Percentiles rank a stretch among this genome's conserved stretches.
These are phyloP conservation scores for Priceomyces melissophilus DNA, from an alignment of 805 yeast genomes.

Conservation along the genomic window DNA sequence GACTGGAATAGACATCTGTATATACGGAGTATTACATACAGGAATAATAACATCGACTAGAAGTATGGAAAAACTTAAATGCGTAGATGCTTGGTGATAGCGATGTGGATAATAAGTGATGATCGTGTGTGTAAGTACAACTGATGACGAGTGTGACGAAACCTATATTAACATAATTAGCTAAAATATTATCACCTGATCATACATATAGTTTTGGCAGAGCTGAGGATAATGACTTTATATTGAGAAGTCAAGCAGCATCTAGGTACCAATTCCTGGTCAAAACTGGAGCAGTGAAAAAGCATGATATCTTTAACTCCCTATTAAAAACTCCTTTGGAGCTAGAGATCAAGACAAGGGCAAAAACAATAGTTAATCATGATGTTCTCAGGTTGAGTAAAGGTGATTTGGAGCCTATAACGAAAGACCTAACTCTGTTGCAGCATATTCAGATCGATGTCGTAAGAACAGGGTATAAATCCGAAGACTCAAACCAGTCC, in stretches of 20 bases:
- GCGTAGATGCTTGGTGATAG: too few species aligned
- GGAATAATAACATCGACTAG: too few species aligned
- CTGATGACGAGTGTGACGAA: too few species aligned
- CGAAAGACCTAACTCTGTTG: constrained; percentile 4
- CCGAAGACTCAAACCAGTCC: neutral
- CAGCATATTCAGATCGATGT: constrained; percentile 5
- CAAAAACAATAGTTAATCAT: constrained; percentile 28
- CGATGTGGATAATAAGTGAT: too few species aligned
- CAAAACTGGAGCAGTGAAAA: constrained; percentile 10
- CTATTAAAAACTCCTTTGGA: constrained; percentile 14
- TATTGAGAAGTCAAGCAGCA: constrained; percentile 26
- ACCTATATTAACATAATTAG: neutral
- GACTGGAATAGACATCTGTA: too few species aligned
- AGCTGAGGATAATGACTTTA: constrained; percentile 23
- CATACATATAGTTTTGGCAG: constrained; percentile 24
- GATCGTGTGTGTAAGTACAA: too few species aligned
- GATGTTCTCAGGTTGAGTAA: constrained; percentile 6
- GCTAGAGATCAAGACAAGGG: constrained; percentile 25
- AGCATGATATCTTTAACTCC: neutral
- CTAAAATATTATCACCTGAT: constrained; percentile 8
- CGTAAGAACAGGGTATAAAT: constrained; percentile 1
- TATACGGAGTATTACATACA: too few species aligned
- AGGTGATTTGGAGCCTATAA: neutral
- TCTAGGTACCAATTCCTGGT: constrained; percentile 29
- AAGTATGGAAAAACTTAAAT: too few species aligned